Evolutionary conservation across 441 rosid species (phyloP).

Genomic region (Gossypium gossypioides): DNA sequence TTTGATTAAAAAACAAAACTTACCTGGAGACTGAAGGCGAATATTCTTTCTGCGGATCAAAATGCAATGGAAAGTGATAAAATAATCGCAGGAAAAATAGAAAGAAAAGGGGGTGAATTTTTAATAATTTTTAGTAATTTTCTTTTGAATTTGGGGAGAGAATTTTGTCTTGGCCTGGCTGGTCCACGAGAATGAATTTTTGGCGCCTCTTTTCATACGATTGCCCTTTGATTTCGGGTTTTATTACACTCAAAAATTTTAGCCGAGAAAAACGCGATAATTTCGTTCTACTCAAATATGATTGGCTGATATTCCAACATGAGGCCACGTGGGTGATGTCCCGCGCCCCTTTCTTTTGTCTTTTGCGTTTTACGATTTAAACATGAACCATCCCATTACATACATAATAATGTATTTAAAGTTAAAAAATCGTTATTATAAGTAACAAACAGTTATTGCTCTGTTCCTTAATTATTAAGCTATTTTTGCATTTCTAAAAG

Average conservation of each 20-base stretch:
- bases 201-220: slow-evolving; percentile 25
- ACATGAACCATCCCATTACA: too few relatives aligned
- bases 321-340: slow-evolving; percentile 7
- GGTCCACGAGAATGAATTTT: slow-evolving; percentile 17
- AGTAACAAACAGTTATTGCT: neutral
- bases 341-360: slow-evolving; percentile 6
- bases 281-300: neutral
- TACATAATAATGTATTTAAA: neutral
- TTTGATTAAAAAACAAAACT: neutral
- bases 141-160: neutral
- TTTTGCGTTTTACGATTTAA: neutral
- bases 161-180: slow-evolving; percentile 3
- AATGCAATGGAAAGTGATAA: neutral
- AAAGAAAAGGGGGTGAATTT: too few relatives aligned
- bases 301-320: neutral
- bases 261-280: neutral
- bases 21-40: slow-evolving; percentile 22
- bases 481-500: too few relatives aligned
- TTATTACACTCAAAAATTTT: neutral
- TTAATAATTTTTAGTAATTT: too few relatives aligned
- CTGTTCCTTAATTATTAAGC: too few relatives aligned
- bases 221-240: slow-evolving; percentile 20
- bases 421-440: neutral
- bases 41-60: slow-evolving; percentile 13
- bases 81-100: neutral